Percentiles rank a stretch among this genome's conserved stretches.
These are phyloP conservation scores for Hebeloma cylindrosporum DNA, from an alignment of 768 basidiomycete species.

Conservation along the genomic window DNA sequence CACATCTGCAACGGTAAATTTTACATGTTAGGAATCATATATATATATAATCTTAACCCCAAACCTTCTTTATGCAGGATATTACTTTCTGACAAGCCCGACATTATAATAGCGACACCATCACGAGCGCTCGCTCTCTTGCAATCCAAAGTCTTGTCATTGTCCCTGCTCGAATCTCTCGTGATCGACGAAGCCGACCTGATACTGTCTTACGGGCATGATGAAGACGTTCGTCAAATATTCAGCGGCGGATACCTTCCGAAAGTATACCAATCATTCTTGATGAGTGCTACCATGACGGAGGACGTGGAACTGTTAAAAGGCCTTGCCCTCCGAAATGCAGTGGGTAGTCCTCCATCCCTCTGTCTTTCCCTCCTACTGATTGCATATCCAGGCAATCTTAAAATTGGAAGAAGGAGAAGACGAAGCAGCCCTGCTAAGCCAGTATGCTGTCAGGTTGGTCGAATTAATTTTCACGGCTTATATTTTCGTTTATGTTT, in stretches of 20 bases:
- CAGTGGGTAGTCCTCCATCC: constrained; percentile 52
- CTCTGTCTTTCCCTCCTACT: not conserved
- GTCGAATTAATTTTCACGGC: constrained; percentile 17
- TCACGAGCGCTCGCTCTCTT: constrained; percentile 35
- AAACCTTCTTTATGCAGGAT: constrained; percentile 23
- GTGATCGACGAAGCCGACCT: constrained; percentile 98
- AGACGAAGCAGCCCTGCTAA: constrained; percentile 77
- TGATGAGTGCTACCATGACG: constrained; percentile 98
- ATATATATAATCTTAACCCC: not conserved
- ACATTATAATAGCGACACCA: constrained; percentile 41
- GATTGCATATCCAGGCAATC: constrained; percentile 55
- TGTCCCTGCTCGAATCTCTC: constrained; percentile 74
- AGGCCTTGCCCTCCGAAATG: constrained; percentile 82
- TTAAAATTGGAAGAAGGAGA: constrained; percentile 87
- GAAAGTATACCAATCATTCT: constrained; percentile 84
- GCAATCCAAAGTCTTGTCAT: constrained; percentile 50
- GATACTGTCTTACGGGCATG: constrained; percentile 94
- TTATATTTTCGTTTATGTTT: constrained; percentile 1
- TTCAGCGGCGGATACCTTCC: constrained; percentile 72
- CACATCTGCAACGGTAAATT: constrained; percentile 71
- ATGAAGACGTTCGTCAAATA: constrained; percentile 78
- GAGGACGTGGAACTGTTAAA: constrained; percentile 93
- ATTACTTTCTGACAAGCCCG: constrained; percentile 41
- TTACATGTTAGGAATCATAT: no score
- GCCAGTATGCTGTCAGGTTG: constrained; percentile 81